Conservation (phyloP, 2,329 filamentous ascomycete species). For the Colletotrichum filicis region DNA sequence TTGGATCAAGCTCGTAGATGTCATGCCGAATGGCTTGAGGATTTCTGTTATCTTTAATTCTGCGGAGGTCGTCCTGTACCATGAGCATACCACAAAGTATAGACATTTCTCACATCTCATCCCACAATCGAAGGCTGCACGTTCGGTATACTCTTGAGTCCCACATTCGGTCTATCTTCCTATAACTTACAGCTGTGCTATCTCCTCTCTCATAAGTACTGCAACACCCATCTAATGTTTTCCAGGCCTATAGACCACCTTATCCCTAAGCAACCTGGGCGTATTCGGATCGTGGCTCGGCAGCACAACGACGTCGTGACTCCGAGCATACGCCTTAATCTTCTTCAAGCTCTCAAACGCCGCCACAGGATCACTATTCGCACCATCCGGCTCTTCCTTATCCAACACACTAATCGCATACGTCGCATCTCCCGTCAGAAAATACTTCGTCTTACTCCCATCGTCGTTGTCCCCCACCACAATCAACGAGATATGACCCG, state of each 20-base stretch:
- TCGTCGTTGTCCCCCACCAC: constrained; percentile 21
- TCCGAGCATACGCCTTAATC: constrained; percentile 45
- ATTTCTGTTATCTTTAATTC: neutral
- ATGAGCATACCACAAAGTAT: neutral
- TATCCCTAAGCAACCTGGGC: constrained; percentile 10
- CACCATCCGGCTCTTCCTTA: constrained; percentile 44
- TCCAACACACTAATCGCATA: constrained; percentile 44
- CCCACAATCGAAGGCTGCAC: rapidly evolving
- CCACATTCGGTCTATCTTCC: no score
- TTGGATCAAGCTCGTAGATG: neutral
- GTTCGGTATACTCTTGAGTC: no score
- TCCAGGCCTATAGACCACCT: constrained; percentile 22
- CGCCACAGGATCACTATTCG: constrained; percentile 42
- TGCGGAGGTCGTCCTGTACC: neutral
- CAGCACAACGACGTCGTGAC: constrained; percentile 40
- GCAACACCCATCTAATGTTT: neutral
- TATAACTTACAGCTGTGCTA: neutral
- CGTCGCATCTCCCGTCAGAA: constrained; percentile 45
- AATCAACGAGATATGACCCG: constrained; percentile 45
- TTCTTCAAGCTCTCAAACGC: constrained; percentile 43
- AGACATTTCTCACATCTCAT: neutral
- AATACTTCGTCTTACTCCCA: constrained; percentile 38
- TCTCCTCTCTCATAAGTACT: neutral
- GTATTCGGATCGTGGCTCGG: constrained; percentile 40
- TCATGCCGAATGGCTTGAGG: neutral